Base-by-base conservation (phyloP, 1,284 basidiomycete species). In the Apiotrichum laibachii region DNA sequence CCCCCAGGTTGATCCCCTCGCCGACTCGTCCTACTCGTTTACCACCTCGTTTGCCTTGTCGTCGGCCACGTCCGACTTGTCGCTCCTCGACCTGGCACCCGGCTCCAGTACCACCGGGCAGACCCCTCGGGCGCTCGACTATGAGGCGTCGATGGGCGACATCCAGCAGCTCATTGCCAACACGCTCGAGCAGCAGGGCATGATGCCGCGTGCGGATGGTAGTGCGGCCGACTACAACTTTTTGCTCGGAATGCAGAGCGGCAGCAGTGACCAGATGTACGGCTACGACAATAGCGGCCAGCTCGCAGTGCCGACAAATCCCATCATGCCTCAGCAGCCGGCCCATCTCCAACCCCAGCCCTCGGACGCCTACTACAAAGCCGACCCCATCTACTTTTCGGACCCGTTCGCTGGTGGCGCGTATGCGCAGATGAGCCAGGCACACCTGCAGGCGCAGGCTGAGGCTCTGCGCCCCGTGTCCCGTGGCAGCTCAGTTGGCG, bases 101-200 rank as follows among this genome's bases (percentile, higher is more conserved):
- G 26, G 26, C 1, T 7, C 46, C 5, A 33, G 26, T 6, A 18
- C 44, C 13, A 9, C 37, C 3, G 26, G 11, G 5, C 51, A 53
- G 34, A 21, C 43, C 2, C 44, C 53, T 2, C 56, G 56, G 42
- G 31, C 21, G 2, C n/a, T 42, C 16, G 53, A 52, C 34, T 18
- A 48, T 15, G 53, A 52, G 37, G n/a, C 50, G 5, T 54, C 56
- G 11, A 58, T 60, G 53, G 57, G 57, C 31, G 63, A 64, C 39
- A 61, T 61, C 53, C 63, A 61, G 54, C 44, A 56, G 39, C 53
- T 64, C 22, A 61, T 61, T 40, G 59, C 60, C 11, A 55, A 45
- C 12, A 57, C 59, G 9, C 59, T 61, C 6, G 60, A 55, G 18
- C 63, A 57, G 55, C 59, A 64, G 48, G 60, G 62, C 26, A 26